Evolutionary conservation across 331 rosid species (phyloP), one percentile per base, ranked within the genome.

Genomic region (Erythrophleum ivorense): DNA sequence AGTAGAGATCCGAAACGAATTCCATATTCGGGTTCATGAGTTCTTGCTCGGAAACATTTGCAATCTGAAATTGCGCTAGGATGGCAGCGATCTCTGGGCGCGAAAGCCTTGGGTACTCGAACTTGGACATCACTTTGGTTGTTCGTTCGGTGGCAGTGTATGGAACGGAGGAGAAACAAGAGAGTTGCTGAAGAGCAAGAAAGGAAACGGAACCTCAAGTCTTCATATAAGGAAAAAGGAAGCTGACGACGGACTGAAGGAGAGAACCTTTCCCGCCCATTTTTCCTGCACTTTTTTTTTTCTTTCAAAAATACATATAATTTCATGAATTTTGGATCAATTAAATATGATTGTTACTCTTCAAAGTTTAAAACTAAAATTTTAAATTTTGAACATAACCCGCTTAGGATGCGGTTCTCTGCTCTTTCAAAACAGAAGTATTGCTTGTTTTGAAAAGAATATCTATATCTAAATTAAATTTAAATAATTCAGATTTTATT

Each of bases 91-190:
- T 89, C 43, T 95, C 97, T 1, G 78, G 9, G 19, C 93, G 90
- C 38, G 84, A 53, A 0, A 95, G 87, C 86, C 84, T 82, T 12
- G 92, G 97, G 67, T 88, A 90, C 57, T 87, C 93, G 87, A 73
- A 92, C 85, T 90, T 94, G 14, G 98, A 92, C 92, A 85, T 85
- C 45, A 34, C 21, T 46, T 16, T 7, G 12, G 48, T 2, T 36
- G 1, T 65, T 8, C 14, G 48, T 16, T 64, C 41, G 70, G 9
- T 34, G 21, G 31, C 68, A 31, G n/a, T 5, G 68, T 62, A 12
- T 62, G 41, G 40, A 13, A 13, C 14, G 70, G 50, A 66, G 15
- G 43, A 40, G 33, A 41, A 40, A 34, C 15, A 9, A 16, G 45
- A 64, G 49, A 3, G n/a, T 34, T 16, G 48, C 15, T 14, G 15